Percentiles rank a stretch among this genome's conserved stretches.
These are phyloP conservation scores for Candida fluviatilis DNA, from an alignment of 805 yeast species.

Conservation along the genomic window DNA sequence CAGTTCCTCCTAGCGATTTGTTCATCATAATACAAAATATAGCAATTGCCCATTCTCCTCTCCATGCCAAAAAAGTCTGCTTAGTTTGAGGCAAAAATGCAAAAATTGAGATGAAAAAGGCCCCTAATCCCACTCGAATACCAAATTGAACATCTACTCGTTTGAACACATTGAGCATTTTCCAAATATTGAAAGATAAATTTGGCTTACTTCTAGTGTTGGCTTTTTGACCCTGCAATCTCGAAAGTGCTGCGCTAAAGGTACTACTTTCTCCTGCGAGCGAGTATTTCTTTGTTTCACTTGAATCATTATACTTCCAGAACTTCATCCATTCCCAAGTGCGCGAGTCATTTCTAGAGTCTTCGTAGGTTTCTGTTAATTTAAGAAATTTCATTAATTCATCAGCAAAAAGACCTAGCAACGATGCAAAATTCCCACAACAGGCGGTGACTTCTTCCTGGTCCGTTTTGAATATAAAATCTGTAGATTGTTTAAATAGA, in stretches of 20 bases:
- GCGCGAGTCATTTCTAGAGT: constrained; percentile 16
- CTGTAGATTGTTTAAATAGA: constrained; percentile 35
- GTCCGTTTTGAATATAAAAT: constrained; percentile 44
- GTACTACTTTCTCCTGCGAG: constrained; percentile 13
- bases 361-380: constrained; percentile 38
- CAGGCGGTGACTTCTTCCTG: constrained; percentile 82
- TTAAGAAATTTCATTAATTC: constrained; percentile 51
- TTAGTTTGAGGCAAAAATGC: constrained; percentile 62
- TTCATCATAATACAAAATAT: constrained; percentile 82
- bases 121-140: constrained; percentile 74
- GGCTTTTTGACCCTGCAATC: constrained; percentile 21
- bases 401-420: constrained; percentile 57
- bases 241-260: constrained; percentile 31
- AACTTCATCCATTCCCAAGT: constrained; percentile 52
- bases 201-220: constrained; percentile 3
- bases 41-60: constrained; percentile 84
- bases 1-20: constrained; percentile 79
- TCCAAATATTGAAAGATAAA: constrained; percentile 41
- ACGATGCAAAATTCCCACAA: constrained; percentile 73
- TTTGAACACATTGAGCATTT: constrained; percentile 46
- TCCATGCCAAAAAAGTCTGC: constrained; percentile 54
- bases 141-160: constrained; percentile 75
- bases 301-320: constrained; percentile 32
- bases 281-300: constrained; percentile 1
- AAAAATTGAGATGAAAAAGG: constrained; percentile 57